These are phyloP conservation scores for Arabidopsis arenosa DNA, from an alignment of 345 rosid species.

Conservation along the genomic window DNA sequence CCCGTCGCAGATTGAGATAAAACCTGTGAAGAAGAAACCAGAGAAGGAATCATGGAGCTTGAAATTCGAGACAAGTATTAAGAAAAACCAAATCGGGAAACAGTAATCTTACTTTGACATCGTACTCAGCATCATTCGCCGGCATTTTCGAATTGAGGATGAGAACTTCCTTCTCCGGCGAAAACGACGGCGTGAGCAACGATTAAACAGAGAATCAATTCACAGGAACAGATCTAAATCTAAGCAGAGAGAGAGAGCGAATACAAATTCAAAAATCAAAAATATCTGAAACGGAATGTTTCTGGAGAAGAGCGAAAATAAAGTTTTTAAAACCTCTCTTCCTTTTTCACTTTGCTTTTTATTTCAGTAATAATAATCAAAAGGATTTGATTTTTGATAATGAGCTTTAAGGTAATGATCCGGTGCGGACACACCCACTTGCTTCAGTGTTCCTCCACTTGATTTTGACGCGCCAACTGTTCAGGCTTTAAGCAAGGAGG, in stretches of 20 bases:
- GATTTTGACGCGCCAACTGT: conserved; percentile 37
- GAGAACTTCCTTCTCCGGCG: conserved; percentile 19
- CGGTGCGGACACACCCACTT: conserved; percentile 8
- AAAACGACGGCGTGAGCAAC: neutral
- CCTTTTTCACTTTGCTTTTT: conserved; percentile 32
- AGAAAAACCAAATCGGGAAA: neutral
- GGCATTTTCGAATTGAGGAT: conserved; percentile 50
- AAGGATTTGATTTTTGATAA: neutral
- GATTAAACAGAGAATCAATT: neutral
- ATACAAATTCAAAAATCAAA: conserved; percentile 40
- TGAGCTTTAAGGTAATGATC: conserved; percentile 14
- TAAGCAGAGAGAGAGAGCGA: conserved; percentile 19
- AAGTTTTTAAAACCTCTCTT: conserved; percentile 24
- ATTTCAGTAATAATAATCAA: conserved; percentile 41
- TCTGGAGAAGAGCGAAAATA: conserved; percentile 41
- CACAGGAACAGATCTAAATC: conserved; percentile 36
- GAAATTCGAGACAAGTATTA: neutral
- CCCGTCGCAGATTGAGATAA: conserved; percentile 60
- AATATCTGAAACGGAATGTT: conserved; percentile 44
- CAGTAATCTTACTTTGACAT: conserved; percentile 55
- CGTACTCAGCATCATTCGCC: conserved; percentile 62
- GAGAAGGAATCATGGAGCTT: conserved; percentile 5
- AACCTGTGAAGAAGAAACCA: conserved; percentile 46
- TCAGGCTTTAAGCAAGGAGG: conserved; percentile 18
- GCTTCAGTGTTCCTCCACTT: conserved; percentile 2